Evolutionary conservation across 2,329 filamentous ascomycete genomes (phyloP).

Genomic region (Pseudovirgaria hyperparasitica): DNA sequence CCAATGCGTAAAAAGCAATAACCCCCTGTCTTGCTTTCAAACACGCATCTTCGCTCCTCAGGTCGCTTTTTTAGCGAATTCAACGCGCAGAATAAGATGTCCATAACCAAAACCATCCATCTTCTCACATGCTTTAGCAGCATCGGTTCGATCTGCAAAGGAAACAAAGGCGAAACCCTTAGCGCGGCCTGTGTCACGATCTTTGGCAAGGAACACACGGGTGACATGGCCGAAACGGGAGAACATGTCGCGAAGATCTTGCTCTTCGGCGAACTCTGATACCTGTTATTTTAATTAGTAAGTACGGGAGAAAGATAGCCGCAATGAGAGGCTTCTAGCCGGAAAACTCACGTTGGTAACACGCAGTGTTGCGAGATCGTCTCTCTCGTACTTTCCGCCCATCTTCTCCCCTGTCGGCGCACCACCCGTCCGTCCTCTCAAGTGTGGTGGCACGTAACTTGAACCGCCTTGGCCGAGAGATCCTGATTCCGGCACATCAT

Average conservation of each 20-base stretch:
- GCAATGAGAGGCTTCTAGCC: slow-evolving; percentile 1
- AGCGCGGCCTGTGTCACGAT: slow-evolving; percentile 86
- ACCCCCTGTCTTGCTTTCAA: no score
- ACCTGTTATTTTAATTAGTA: slow-evolving; percentile 44
- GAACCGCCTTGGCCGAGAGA: slow-evolving; percentile 54
- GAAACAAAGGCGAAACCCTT: slow-evolving; percentile 99
- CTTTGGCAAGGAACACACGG: slow-evolving; percentile 94
- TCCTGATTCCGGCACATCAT: slow-evolving; percentile 37
- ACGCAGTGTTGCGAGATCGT: slow-evolving; percentile 89
- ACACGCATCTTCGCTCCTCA: no score
- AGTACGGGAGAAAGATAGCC: background rate
- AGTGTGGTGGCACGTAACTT: slow-evolving; percentile 87
- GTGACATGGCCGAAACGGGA: slow-evolving; percentile 94
- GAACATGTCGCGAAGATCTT: slow-evolving; percentile 94
- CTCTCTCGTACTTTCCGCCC: slow-evolving; percentile 88
- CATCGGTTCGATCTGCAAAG: slow-evolving; percentile 81
- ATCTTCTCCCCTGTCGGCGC: slow-evolving; percentile 65
- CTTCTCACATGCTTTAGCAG: slow-evolving; percentile 86
- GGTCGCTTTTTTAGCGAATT: slow-evolving; percentile 61
- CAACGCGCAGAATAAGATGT: slow-evolving; percentile 74
- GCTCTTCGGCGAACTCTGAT: slow-evolving; percentile 93
- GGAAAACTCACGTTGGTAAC: slow-evolving; percentile 78
- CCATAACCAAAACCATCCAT: slow-evolving; percentile 93
- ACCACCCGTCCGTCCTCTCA: slow-evolving; percentile 65
- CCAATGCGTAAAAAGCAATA: no score